These are phyloP conservation scores for Passalora sequoiae DNA, from an alignment of 2,329 filamentous ascomycete species.

Conservation along the genomic window DNA sequence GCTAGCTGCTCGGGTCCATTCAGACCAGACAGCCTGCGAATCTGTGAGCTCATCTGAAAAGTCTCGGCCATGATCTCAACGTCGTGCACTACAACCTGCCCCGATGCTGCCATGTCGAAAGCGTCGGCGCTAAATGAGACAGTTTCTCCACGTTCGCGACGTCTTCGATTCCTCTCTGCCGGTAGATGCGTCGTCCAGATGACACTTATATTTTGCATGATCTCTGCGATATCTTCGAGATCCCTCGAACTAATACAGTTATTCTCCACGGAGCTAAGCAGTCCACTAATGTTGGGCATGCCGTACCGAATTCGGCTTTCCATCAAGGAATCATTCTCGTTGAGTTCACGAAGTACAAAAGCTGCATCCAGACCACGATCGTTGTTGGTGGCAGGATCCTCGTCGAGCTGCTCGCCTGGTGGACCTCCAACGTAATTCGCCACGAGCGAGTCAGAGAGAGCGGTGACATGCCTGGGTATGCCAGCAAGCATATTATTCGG, in stretches of 20 bases:
- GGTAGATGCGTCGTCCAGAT: constrained; percentile 18
- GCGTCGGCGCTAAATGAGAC: constrained; percentile 16
- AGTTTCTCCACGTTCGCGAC: constrained; percentile 14
- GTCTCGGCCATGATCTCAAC: constrained; percentile 31
- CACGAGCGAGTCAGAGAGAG: too few species aligned
- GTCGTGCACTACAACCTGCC: constrained; percentile 18
- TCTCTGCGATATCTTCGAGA: constrained; percentile 8
- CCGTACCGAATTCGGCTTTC: background rate
- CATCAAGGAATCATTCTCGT: constrained; percentile 5
- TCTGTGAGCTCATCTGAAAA: constrained; percentile 27
- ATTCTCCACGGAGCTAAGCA: constrained; percentile 6
- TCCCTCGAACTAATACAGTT: constrained; percentile 12
- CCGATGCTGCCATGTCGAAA: constrained; percentile 9
- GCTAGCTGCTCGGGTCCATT: constrained; percentile 22
- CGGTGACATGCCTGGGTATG: background rate
- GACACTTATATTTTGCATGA: constrained; percentile 8
- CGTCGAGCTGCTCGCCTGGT: constrained; percentile 18
- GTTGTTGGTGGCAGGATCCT: constrained; percentile 15
- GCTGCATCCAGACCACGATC: constrained; percentile 19
- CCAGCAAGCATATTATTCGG: constrained; percentile 3
- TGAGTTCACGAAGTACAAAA: constrained; percentile 16
- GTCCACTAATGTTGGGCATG: background rate
- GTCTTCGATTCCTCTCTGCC: constrained; percentile 18
- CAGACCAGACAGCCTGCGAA: constrained; percentile 22
- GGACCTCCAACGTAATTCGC: constrained; percentile 7